Percentiles rank a stretch among this genome's conserved stretches.
Evolutionary conservation across 257 asterid species (phyloP).

Genomic region (Penstemon newberryi): DNA sequence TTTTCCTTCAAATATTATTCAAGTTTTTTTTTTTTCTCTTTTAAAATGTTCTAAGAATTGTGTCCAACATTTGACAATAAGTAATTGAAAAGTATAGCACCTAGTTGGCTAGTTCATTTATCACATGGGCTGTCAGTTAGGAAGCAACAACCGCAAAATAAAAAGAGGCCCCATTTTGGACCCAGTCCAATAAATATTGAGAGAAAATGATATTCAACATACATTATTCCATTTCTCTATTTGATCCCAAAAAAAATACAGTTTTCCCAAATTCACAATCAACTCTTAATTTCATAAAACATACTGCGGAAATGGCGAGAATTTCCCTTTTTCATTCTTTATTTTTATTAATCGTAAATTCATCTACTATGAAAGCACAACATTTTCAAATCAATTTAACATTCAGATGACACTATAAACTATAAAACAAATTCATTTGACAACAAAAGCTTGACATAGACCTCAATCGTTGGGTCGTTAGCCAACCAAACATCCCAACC

Average conservation of each 20-base stretch:
- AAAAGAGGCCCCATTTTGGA: constrained; percentile 20
- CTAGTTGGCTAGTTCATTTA: no score
- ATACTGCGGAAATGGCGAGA: background rate
- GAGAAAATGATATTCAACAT: constrained; percentile 25
- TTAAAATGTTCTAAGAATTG: no score
- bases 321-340: background rate
- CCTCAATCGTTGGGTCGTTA: background rate
- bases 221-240: constrained; percentile 28
- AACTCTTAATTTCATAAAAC: background rate
- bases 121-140: constrained; percentile 37
- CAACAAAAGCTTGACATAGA: background rate
- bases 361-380: background rate
- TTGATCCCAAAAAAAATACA: constrained; percentile 28
- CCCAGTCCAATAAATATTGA: background rate
- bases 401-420: background rate
- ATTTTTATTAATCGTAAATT: no score
- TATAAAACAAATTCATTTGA: background rate
- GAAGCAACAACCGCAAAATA: constrained; percentile 27
- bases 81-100: no score
- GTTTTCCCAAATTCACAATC: background rate
- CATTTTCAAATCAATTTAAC: background rate
- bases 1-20: background rate
- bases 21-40: constrained; percentile 5
- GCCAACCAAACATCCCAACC: background rate
- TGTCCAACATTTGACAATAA: no score